These are phyloP conservation scores for Ophiostoma australiae DNA, from an alignment of 2,329 filamentous ascomycete genomes.

Conservation along the genomic window DNA sequence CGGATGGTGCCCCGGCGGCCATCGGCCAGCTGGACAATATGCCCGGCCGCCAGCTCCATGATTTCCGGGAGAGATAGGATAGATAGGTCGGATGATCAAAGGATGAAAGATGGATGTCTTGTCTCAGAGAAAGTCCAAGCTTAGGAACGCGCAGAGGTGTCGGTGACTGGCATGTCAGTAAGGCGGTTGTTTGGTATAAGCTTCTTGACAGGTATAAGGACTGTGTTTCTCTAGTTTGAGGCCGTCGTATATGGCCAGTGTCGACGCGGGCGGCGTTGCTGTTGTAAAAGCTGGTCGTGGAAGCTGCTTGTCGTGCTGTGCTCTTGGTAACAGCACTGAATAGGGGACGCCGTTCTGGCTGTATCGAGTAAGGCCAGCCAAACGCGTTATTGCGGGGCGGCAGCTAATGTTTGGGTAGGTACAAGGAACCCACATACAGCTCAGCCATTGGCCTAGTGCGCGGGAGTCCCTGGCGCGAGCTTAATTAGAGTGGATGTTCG, in stretches of 20 bases:
- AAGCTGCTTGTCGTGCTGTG: neutral
- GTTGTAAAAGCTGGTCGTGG: neutral
- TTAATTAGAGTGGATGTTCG: neutral
- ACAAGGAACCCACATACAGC: slow-evolving; percentile 3
- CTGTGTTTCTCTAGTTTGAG: neutral
- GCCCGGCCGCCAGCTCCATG: slow-evolving; percentile 58
- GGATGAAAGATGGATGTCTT: neutral
- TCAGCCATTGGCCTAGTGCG: neutral
- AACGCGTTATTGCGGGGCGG: slow-evolving; percentile 11
- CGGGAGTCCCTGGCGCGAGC: slow-evolving; percentile 12
- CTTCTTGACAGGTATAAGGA: neutral
- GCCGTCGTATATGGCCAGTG: neutral
- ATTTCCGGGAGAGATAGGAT: neutral
- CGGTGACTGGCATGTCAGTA: neutral
- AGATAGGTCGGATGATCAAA: neutral
- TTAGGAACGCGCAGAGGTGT: neutral
- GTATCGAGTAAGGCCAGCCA: neutral
- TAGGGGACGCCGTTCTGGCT: slow-evolving; percentile 2
- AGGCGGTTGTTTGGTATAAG: neutral
- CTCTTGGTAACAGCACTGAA: slow-evolving; percentile 2
- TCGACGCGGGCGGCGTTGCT: neutral
- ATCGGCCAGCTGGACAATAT: slow-evolving; percentile 73
- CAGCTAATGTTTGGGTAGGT: slow-evolving; percentile 1
- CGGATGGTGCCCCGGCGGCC: slow-evolving; percentile 72
- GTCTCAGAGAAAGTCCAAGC: neutral